Evolutionary conservation across 225 moss, liverwort and hornwort genomes (phyloP), one percentile per base, ranked within the genome.

Genomic region (Marchantia paleacea): DNA sequence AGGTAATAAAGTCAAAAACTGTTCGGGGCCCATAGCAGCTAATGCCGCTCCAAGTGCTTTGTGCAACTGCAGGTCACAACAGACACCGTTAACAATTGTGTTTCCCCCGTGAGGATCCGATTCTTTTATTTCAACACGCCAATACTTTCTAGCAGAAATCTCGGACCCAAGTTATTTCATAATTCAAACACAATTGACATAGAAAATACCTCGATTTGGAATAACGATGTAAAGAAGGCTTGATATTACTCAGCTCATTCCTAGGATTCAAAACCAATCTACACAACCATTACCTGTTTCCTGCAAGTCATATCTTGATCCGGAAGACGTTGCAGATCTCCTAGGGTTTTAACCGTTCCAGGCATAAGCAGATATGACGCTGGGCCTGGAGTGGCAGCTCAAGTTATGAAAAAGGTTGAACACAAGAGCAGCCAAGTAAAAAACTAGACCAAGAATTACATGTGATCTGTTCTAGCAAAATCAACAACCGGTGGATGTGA

Each of bases 21-120:
- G 87, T 51, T 94, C 91, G 22, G 95, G 95, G 47, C 99, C 99
- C 91, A 95, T 94, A 26, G 99, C 92, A 75, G 88, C 93, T 77
- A 99, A 88, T 73, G 95, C 94, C 24, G 92, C 88, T 77, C 95
- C 99, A 16, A 99, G 81, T 0, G 99, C 87, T 77, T 83, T 89
- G 82, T 94, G 94, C 68, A 99, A 87, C 94, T 99, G 91, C 80
- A 72, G 25, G 66, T 52, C 6, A 14, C 9, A 22, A 49, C n/a
- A 64, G 50, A 55, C 9, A 70, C 22, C 70, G 11, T 49, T 16
- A 48, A 8, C 6, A 7, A 14, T 29, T 28, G 28, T 66, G 26
- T 13, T 12, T 29, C 66, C 10, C n/a, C 7, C 66, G 11, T 39
- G 39, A 39, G 5, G 39, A 39, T 39, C 39, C 39, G 39, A 39